Conservation (phyloP, 2,329 filamentous ascomycete genomes). For the Ophiostoma quercus region DNA sequence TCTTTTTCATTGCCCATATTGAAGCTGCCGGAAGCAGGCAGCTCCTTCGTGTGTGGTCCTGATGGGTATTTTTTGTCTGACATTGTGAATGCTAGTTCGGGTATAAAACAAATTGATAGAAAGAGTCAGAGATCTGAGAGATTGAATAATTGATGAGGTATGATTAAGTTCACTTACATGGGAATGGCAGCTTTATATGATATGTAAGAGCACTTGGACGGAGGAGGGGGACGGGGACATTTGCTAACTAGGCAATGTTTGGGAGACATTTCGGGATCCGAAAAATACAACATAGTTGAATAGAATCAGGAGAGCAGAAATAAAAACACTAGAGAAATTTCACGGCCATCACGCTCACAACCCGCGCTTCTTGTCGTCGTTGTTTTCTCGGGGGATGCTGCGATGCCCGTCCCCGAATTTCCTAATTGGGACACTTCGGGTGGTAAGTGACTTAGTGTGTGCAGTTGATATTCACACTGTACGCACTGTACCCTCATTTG, state of each 20-base stretch:
- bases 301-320: not conserved
- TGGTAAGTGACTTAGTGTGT: not conserved
- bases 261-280: not conserved
- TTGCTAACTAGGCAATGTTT: not conserved
- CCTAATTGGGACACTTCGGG: slow-evolving; percentile 2
- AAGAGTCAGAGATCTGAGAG: too few species aligned
- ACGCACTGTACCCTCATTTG: not conserved
- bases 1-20: not conserved
- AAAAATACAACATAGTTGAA: not conserved
- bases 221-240: not conserved
- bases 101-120: too few species aligned
- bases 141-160: too few species aligned
- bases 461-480: not conserved
- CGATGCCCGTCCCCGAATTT: slow-evolving; percentile 7
- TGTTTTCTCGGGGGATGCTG: slow-evolving; percentile 21
- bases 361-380: slow-evolving; percentile 30
- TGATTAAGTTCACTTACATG: not conserved
- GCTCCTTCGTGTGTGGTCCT: not conserved
- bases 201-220: not conserved
- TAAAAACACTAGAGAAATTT: not conserved
- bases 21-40: not conserved
- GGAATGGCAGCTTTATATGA: not conserved
- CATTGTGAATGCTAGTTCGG: not conserved
- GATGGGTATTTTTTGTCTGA: not conserved
- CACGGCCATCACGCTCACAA: not conserved